A percentile compares a stretch with the other conserved stretches of the same genome.
phyloP scores from a whole-genome alignment of 179 eudicot genomes.

The Spinacia oleracea region DNA sequence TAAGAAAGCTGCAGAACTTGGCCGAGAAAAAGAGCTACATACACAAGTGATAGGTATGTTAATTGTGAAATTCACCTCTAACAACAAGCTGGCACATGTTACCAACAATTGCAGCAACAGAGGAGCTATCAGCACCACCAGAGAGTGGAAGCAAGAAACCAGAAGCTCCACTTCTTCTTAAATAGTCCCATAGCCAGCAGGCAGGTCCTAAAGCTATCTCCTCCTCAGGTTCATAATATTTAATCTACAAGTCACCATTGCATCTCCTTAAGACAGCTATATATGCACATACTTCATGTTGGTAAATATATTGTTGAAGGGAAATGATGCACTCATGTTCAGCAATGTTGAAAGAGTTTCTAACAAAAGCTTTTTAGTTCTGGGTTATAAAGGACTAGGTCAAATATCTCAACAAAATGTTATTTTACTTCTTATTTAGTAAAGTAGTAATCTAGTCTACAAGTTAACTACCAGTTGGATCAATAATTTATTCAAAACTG shows the following conservation, averaged over 20 bases:
- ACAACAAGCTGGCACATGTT: constrained; percentile 99
- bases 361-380: not conserved
- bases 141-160: constrained; percentile 97
- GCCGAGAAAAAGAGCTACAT: not conserved
- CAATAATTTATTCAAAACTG: not conserved
- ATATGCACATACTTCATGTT: not conserved
- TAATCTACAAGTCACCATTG: constrained; percentile 48
- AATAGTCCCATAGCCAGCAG: constrained; percentile 97
- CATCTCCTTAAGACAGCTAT: not conserved
- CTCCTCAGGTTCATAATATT: constrained; percentile 86
- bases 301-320: not conserved
- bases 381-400: not conserved
- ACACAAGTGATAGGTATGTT: not conserved
- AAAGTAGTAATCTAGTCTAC: not conserved
- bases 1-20: not conserved
- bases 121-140: constrained; percentile 99
- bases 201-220: constrained; percentile 98
- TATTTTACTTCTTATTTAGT: not conserved
- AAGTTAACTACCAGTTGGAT: not conserved
- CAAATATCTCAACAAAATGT: not conserved
- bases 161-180: constrained; percentile 98
- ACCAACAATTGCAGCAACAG: constrained; percentile 97
- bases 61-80: constrained; percentile 48
- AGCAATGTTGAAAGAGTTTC: not conserved
- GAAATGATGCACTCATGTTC: not conserved